Base-by-base conservation (phyloP, 805 yeast species). In the Saturnispora kantuleensis region DNA sequence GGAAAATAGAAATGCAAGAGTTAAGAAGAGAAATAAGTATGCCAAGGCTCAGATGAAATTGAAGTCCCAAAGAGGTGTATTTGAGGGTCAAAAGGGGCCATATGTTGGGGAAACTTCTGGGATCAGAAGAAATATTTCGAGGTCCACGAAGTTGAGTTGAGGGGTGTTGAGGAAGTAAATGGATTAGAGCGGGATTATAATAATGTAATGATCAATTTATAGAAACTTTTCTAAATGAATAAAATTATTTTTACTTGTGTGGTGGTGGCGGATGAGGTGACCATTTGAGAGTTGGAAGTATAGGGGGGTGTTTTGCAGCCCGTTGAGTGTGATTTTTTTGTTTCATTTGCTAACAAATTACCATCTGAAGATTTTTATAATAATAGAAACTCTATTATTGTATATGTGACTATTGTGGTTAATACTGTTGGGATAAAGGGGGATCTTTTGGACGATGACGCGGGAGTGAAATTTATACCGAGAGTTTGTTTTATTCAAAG, bases 21-120 rank as follows among this genome's bases (percentile, higher is more conserved):
- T 93, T 57, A 93, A 93, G 75, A 93, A 90, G 94, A 84, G 98
- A 74, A 85, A 81, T 79, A 86, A 86, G 77, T 93, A 84, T 70
- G 97, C 87, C 52, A 74, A 77, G 62, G 98, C 98, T 28, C 80
- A 87, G 70, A 90, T 87, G 86, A 87, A 87, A 64, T 81, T 93
- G 65, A 80, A 81, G 59, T 84, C 95, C 44, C 83, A 85, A 52
- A 82, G 96, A 64, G 86, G 85, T 44, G 96, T 88, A n/a, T 88
- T 82, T 71, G 74, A 81, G 54, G 71, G 71, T 40, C 85, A 77
- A 42, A 70, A 76, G 50, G 84, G 87, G 51, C 81, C 95, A 2
- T 93, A 93, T 63, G 81, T 74, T 51, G 98, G 98, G 66, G 98
- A 93, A 64, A 74, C 78, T 69, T 88, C 97, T 15, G 98, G 98